These are phyloP conservation scores for Debaryomyces tyrocola DNA, from an alignment of 805 yeast species.

Conservation along the genomic window DNA sequence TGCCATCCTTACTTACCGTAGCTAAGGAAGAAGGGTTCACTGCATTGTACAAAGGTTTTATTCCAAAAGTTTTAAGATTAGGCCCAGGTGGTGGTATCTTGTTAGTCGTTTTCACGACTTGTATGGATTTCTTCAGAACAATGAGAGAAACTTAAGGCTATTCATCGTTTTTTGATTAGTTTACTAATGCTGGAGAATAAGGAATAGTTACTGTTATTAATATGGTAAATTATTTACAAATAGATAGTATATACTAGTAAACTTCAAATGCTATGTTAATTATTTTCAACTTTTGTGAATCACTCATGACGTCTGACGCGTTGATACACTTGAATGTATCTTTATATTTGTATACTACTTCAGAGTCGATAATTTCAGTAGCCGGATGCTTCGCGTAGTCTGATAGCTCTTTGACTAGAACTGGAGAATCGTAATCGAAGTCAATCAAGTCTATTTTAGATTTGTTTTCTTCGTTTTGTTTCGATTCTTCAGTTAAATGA, in stretches of 20 bases:
- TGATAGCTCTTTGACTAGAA: constrained; percentile 14
- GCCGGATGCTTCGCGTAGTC: background rate
- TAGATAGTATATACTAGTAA: background rate
- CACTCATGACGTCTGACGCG: background rate
- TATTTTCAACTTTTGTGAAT: constrained; percentile 2
- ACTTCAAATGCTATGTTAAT: constrained; percentile 5
- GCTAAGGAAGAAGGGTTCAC: constrained; percentile 87
- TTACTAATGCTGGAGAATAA: background rate
- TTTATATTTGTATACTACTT: constrained; percentile 13
- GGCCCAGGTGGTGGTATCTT: constrained; percentile 99
- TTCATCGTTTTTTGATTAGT: background rate
- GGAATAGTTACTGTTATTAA: constrained; percentile 15
- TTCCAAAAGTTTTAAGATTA: constrained; percentile 94
- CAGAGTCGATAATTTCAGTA: background rate
- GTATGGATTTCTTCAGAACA: constrained; percentile 91
- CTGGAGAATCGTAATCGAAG: constrained; percentile 29
- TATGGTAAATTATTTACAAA: constrained; percentile 6
- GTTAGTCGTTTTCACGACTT: constrained; percentile 91
- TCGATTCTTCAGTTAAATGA: constrained; percentile 15
- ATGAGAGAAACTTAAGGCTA: constrained; percentile 22
- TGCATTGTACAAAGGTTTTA: constrained; percentile 92
- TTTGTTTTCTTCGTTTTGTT: constrained; percentile 1
- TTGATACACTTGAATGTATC: constrained; percentile 18
- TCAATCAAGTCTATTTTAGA: constrained; percentile 21
- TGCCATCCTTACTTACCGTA: constrained; percentile 73